phyloP scores from a whole-genome alignment of 495 filamentous ascomycete genomes.

The Niebla homalea region DNA sequence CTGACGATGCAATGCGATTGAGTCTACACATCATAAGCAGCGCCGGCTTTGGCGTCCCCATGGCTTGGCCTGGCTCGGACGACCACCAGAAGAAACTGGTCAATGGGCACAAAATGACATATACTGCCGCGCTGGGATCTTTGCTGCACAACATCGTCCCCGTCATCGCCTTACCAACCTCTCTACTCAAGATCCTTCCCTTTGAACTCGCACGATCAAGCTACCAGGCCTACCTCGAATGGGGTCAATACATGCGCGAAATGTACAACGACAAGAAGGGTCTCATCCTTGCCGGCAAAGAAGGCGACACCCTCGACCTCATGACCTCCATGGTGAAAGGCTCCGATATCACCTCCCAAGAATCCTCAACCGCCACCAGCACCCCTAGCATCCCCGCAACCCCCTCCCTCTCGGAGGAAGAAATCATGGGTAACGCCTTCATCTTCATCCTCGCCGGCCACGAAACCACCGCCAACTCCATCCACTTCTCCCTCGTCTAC shows the following conservation, averaged over 20 bases:
- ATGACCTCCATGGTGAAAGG: constrained; percentile 44
- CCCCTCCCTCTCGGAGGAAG: constrained; percentile 31
- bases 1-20: constrained; percentile 47
- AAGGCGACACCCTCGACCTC: constrained; percentile 45
- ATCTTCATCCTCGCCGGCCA: constrained; percentile 61
- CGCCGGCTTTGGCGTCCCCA: constrained; percentile 48
- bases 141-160: constrained; percentile 41
- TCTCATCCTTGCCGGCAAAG: constrained; percentile 32
- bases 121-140: constrained; percentile 36
- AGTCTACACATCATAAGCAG: constrained; percentile 55
- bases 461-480: constrained; percentile 55
- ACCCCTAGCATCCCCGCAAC: constrained; percentile 16
- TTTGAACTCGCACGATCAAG: constrained; percentile 34
- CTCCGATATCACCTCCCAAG: constrained; percentile 18
- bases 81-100: constrained; percentile 18
- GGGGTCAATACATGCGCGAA: constrained; percentile 50
- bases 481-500: constrained; percentile 47
- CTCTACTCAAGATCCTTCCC: constrained; percentile 36
- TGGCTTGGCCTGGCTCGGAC: constrained; percentile 41
- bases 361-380: constrained; percentile 13
- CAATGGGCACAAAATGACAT: constrained; percentile 45
- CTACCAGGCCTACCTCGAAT: constrained; percentile 42
- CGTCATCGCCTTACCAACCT: constrained; percentile 36
- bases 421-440: constrained; percentile 60
- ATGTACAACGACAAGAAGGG: constrained; percentile 41